Evolutionary conservation across 2,329 filamentous ascomycete species (phyloP), one percentile per base, ranked within the genome.

Genomic region (Aspergillus sp.): DNA sequence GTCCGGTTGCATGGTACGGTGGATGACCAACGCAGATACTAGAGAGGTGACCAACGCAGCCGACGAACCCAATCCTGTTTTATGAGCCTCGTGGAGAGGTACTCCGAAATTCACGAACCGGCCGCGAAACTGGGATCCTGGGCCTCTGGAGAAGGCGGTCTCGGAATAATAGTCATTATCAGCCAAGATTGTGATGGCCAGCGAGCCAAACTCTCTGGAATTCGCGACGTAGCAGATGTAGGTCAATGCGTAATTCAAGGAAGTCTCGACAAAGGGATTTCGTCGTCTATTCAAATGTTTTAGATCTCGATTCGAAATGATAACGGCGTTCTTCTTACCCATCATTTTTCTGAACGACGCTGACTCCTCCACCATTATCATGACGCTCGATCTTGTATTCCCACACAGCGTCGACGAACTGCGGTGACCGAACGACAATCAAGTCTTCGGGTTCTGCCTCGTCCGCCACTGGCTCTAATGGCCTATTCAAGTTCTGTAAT

Each of bases 81-180:
- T 98, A 76, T 96, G 86, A 10, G 91, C 90, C 52, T 83, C 77
- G 48, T 76, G 72, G 33, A 98, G 78, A 4, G 82, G 79, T 10
- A 91, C 83, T 39, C 79, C 77, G 69, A 95, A 95, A 63, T 83
- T 78, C 52, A 81, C 78, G 72, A 97, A 97, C 51, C 81, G 56
- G 58, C 68, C 48, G 36, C 36, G 36, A 8, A 19, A 26, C 54
- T 58, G 62, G 48, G 57, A 60, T 27, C 60, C 64, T 48, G 60
- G 54, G 9, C 54, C 55, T 41, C 59, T 66, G 46, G 65, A 63
- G 12, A 73, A 63, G 28, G 73, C 64, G 2, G 82, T 76, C 49
- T 83, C 81, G 4, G 93, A 96, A 74, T 97, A 98, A 77, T 98
- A 98, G 72, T 94, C 88, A 62, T 93, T 90, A 70, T 96, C 89